Base-by-base conservation (phyloP, 2,329 filamentous ascomycete species). In the Fusarium pseudonygamai region DNA sequence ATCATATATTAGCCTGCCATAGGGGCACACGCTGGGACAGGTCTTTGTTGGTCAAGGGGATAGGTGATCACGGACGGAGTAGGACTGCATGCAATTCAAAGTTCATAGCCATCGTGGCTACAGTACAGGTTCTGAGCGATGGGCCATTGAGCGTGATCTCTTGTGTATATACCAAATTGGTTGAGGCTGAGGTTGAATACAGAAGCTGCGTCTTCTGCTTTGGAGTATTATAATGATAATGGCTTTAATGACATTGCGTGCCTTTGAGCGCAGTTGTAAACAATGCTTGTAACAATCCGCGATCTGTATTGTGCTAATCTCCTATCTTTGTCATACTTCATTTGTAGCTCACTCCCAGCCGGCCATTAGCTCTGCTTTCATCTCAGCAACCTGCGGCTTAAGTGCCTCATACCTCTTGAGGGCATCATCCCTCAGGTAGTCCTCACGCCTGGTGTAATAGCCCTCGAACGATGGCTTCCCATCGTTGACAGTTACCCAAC, bases 401-500 rank as follows among this genome's bases (percentile, higher is more conserved):
- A 83, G 45, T 24, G 69, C 75, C 28, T 70, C 67, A 47, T 75
- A 75, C 45, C 83, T 79, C 49, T 79, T 74, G 58, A 81, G 64
- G 22, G 78, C 79, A 45, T 82, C 81, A 9, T 78, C 77, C 14
- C 81, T 77, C 70, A 83, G 81, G 30, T 82, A 67, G 11, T 77
- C 77, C 9, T 76, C 69, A 10, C 77, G 74, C 18, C 80, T 77
- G 7, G 72, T 63, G 65, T 85, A 85, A 52, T 79, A 82, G 16
- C 57, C 77, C 28, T 84, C 77, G 62, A 82, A 83, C 53, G 82
- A 79, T 28, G 81, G 80, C 69, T 81, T 82, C 15, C 74, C 81
- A 50, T 82, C 79, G 6, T 70, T 71, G 60, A 86, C 67, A 37
- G 77, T 63, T 60, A 87, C 66, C 77, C 84, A 87, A 18, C 75